These are phyloP conservation scores for Jamesozyma rosinii DNA, from an alignment of 805 yeast genomes.

Conservation along the genomic window DNA sequence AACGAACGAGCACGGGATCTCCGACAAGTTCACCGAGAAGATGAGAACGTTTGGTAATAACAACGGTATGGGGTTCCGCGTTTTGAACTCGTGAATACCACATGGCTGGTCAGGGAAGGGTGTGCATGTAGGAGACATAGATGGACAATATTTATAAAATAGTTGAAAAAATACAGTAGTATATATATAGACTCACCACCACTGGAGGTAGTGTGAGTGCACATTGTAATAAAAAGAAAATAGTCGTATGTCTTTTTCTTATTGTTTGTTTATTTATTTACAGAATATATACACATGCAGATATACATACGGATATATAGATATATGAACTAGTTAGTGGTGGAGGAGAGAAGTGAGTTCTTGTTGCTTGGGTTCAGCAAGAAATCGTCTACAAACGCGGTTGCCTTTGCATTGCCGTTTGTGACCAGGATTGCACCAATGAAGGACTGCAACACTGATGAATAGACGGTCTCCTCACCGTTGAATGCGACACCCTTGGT, in stretches of 20 bases:
- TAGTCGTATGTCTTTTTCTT: neutral
- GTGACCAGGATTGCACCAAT: conserved; percentile 59
- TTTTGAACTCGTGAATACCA: neutral
- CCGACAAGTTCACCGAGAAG: conserved; percentile 13
- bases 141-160: neutral
- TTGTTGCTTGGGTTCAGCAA: conserved; percentile 30
- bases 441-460: conserved; percentile 49
- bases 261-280: neutral
- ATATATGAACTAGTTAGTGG: no score
- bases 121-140: neutral
- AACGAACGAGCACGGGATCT: neutral
- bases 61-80: conserved; percentile 15
- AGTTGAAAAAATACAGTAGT: no score
- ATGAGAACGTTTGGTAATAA: conserved; percentile 12
- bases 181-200: neutral
- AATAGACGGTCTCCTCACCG: conserved; percentile 49
- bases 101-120: neutral
- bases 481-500: conserved; percentile 33
- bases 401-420: conserved; percentile 53
- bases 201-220: neutral
- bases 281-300: neutral
- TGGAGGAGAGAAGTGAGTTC: neutral
- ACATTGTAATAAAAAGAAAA: neutral
- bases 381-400: conserved; percentile 46
- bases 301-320: neutral